Conservation (phyloP, 306 rosid genomes). For the Begonia peltatifolia region DNA sequence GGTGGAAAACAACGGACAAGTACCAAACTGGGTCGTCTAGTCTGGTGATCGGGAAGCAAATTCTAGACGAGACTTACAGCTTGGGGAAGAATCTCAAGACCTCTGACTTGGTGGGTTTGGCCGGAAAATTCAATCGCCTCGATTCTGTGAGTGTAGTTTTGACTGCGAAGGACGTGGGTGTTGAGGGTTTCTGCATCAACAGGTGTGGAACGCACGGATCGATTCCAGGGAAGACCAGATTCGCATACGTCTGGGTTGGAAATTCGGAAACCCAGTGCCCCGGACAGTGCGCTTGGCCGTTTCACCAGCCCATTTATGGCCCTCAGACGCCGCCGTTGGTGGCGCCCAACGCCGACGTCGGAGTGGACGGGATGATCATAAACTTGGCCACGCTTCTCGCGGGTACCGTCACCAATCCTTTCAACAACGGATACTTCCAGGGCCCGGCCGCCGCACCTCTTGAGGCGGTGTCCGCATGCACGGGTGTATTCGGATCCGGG, state of each 20-base stretch:
- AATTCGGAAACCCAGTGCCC: constrained; percentile 1
- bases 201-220: constrained; percentile 2
- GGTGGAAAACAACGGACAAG: constrained; percentile 1
- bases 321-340: constrained; percentile 1
- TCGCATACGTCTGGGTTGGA: constrained; percentile 1
- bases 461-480: constrained; percentile 1
- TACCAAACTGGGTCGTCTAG: neutral
- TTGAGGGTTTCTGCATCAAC: neutral
- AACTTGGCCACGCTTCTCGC: neutral
- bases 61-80: neutral
- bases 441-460: neutral
- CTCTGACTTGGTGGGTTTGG: neutral
- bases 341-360: neutral
- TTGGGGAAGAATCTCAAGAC: neutral
- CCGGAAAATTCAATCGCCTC: neutral
- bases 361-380: neutral
- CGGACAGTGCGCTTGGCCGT: neutral
- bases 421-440: constrained; percentile 2
- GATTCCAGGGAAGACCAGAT: neutral
- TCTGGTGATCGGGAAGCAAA: neutral
- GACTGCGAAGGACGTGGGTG: neutral
- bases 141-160: neutral
- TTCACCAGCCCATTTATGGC: constrained; percentile 3
- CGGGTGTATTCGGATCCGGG: neutral
- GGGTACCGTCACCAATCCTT: neutral